Percentiles rank a stretch among this genome's conserved stretches.
These are phyloP conservation scores for Fusarium odoratissimum DNA, from an alignment of 2,329 filamentous ascomycete genomes.

Conservation along the genomic window DNA sequence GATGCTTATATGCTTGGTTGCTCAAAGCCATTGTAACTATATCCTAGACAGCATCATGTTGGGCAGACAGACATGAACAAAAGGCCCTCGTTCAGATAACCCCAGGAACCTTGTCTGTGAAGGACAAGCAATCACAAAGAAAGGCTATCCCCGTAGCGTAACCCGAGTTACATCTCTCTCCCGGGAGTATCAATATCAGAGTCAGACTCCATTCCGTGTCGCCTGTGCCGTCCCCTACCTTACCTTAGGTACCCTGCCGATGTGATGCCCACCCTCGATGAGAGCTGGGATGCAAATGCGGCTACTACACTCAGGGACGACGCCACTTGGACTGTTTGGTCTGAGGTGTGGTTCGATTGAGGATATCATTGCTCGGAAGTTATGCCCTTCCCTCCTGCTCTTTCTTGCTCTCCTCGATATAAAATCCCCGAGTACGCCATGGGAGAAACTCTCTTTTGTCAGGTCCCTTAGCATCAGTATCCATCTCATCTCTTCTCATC, in stretches of 20 bases:
- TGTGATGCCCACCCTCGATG: conserved; percentile 1
- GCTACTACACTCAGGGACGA: conserved; percentile 23
- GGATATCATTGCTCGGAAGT: background rate
- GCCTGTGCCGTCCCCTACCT: background rate
- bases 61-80: conserved; percentile 28
- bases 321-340: conserved; percentile 11
- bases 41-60: conserved; percentile 14
- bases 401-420: conserved; percentile 16
- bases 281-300: conserved; percentile 14
- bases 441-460: conserved; percentile 9
- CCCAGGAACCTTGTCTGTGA: conserved; percentile 21
- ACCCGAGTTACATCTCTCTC: conserved; percentile 18
- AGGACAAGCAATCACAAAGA: conserved; percentile 2
- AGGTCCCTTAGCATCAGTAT: background rate
- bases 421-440: conserved; percentile 24
- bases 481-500: background rate
- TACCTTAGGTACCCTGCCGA: background rate
- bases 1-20: conserved; percentile 1
- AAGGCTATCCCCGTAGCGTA: conserved; percentile 13
- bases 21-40: background rate
- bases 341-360: conserved; percentile 23
- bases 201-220: conserved; percentile 3
- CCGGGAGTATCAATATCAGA: conserved; percentile 15
- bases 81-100: conserved; percentile 4
- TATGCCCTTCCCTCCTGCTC: background rate